phyloP scores from a whole-genome alignment of 495 filamentous ascomycete species.

The Copromyces sp. region DNA sequence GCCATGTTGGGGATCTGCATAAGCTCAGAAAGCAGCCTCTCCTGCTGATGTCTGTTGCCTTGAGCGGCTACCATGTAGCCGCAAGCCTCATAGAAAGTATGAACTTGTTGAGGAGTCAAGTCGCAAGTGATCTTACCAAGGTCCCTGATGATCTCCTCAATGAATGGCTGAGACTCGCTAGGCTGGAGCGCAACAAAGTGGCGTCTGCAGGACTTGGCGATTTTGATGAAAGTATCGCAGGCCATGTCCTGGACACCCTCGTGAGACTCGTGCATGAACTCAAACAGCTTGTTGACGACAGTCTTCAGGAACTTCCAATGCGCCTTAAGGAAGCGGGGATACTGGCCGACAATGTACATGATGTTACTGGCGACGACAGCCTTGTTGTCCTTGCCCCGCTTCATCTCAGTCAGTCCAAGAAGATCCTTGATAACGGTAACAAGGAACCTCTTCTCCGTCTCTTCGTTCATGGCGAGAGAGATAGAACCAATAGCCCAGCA shows the following conservation, averaged over 20 bases:
- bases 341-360: conserved; percentile 99
- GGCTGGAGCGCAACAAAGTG: conserved; percentile 96
- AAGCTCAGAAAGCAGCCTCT: conserved; percentile 79
- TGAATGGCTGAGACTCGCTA: conserved; percentile 90
- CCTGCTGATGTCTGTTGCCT: conserved; percentile 82
- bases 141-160: conserved; percentile 94
- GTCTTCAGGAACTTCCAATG: conserved; percentile 99
- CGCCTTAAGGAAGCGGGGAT: conserved; percentile 93
- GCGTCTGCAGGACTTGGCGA: conserved; percentile 92
- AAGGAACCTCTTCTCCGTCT: conserved; percentile 95
- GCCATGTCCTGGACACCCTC: conserved; percentile 99
- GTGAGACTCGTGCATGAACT: conserved; percentile 99
- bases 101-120: conserved; percentile 89
- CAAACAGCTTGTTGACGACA: conserved; percentile 98
- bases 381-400: conserved; percentile 98
- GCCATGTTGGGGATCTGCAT: conserved; percentile 90
- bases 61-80: conserved; percentile 99
- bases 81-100: conserved; percentile 98
- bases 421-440: conserved; percentile 98
- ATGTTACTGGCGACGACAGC: conserved; percentile 98
- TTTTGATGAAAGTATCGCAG: conserved; percentile 99
- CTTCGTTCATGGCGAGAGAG: conserved; percentile 97
- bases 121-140: conserved; percentile 93
- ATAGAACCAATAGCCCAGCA: conserved; percentile 99
- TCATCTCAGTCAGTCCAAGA: conserved; percentile 97